Conservation (phyloP, 1,284 basidiomycete genomes). For the Erythrobasidium hasegawianum region DNA sequence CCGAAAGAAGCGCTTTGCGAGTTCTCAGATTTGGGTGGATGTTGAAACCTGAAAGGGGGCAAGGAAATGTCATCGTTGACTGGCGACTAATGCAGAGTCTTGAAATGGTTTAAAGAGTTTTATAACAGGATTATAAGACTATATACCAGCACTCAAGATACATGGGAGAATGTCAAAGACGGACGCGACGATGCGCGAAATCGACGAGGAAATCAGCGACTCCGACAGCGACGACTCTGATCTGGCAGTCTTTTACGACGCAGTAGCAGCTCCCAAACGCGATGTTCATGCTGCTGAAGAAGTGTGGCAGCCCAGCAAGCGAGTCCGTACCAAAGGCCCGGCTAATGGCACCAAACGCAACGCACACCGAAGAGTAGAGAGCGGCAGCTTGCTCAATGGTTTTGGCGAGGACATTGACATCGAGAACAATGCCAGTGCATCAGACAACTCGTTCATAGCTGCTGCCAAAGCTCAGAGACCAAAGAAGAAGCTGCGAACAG, state of each 20-base stretch:
- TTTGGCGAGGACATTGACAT: not conserved
- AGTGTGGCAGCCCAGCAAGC: slow-evolving; percentile 14
- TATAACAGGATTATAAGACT: too few relatives aligned
- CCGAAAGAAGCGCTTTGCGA: too few relatives aligned
- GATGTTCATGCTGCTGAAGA: not conserved
- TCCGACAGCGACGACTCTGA: not conserved
- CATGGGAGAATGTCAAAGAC: too few relatives aligned
- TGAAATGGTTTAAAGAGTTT: too few relatives aligned
- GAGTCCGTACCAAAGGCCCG: slow-evolving; percentile 11
- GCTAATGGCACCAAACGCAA: slow-evolving; percentile 12
- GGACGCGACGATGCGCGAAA: too few relatives aligned
- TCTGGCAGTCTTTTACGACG: slow-evolving; percentile 17
- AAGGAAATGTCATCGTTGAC: too few relatives aligned
- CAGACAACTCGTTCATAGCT: not conserved
- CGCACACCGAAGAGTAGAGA: slow-evolving; percentile 3
- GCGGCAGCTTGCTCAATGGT: not conserved
- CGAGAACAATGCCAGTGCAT: not conserved
- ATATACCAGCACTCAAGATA: too few relatives aligned
- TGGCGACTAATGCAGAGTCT: too few relatives aligned
- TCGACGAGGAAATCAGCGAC: too few relatives aligned
- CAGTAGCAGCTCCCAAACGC: slow-evolving; percentile 16
- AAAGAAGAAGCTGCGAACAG: not conserved
- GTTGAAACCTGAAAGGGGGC: slow-evolving; percentile 10
- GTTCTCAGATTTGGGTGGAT: slow-evolving; percentile 9
- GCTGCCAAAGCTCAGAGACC: not conserved